Percentiles rank a stretch among this genome's conserved stretches.
Conservation (phyloP, 2,329 filamentous ascomycete species). For the Diaporthe humulicola region DNA sequence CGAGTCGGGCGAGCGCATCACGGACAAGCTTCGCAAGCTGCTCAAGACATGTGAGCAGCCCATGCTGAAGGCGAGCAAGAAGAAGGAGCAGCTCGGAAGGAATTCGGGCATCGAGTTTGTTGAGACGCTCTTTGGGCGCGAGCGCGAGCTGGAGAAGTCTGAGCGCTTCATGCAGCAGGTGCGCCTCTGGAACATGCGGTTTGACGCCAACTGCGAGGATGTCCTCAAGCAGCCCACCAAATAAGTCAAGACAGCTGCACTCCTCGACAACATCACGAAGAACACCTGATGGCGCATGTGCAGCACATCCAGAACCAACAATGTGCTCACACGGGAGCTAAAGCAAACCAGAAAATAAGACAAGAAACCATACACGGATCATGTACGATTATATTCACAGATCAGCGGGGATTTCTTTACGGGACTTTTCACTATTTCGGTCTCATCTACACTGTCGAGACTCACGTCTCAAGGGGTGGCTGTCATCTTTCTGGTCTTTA, state of each 20-base stretch:
- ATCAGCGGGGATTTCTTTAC: constrained; percentile 34
- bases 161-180: constrained; percentile 94
- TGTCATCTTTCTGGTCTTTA: constrained; percentile 40
- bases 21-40: constrained; percentile 85
- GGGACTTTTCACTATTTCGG: constrained; percentile 32
- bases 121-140: constrained; percentile 92
- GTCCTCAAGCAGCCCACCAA: constrained; percentile 76
- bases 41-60: constrained; percentile 93
- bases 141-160: constrained; percentile 89
- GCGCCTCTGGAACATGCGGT: constrained; percentile 90
- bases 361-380: constrained; percentile 22
- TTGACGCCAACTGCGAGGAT: constrained; percentile 95
- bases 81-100: constrained; percentile 86
- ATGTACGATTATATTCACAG: constrained; percentile 38
- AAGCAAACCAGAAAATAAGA: constrained; percentile 7
- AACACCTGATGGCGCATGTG: neutral
- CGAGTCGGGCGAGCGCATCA: constrained; percentile 87
- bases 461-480: constrained; percentile 37
- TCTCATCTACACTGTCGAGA: constrained; percentile 37
- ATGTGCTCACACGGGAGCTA: neutral
- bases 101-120: constrained; percentile 96
- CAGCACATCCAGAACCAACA: neutral
- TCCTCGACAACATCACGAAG: neutral
- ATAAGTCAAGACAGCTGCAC: constrained; percentile 51
- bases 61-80: constrained; percentile 92